Conservation (phyloP, 495 filamentous ascomycete genomes). For the Amphirosellinia nigrospora region DNA sequence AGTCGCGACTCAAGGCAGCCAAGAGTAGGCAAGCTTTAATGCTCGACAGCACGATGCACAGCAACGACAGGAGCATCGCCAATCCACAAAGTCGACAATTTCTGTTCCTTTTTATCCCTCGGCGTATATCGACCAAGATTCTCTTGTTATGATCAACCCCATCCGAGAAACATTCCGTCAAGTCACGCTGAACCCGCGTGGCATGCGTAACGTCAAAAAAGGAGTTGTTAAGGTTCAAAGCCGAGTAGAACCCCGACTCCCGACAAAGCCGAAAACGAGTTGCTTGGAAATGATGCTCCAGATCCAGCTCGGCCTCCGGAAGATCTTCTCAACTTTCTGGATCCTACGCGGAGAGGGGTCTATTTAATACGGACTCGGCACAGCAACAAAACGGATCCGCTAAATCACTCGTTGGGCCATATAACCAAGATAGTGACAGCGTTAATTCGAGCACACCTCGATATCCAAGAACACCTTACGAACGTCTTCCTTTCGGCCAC, state of each 20-base stretch:
- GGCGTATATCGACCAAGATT: background rate
- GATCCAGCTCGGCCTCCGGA: background rate
- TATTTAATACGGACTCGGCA: background rate
- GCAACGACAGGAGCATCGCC: constrained; percentile 13
- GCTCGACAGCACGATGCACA: constrained; percentile 29
- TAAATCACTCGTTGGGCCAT: background rate
- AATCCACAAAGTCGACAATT: background rate
- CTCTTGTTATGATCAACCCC: background rate
- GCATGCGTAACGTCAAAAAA: constrained; percentile 28
- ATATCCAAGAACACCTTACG: background rate
- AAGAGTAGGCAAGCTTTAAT: constrained; percentile 29
- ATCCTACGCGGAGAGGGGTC: constrained; percentile 8
- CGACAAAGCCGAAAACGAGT: background rate
- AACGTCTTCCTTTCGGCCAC: background rate
- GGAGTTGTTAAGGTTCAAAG: background rate
- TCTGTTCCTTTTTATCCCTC: background rate
- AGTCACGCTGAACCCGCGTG: constrained; percentile 28
- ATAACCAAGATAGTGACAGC: background rate
- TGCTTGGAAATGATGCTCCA: background rate
- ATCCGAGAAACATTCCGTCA: constrained; percentile 34
- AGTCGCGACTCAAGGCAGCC: background rate
- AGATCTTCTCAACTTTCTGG: constrained; percentile 25
- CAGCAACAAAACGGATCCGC: background rate
- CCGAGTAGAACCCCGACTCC: constrained; percentile 4
- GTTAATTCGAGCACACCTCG: background rate